Evolutionary conservation across 2,329 filamentous ascomycete genomes (phyloP).

Genomic region (Ilyonectria destructans): DNA sequence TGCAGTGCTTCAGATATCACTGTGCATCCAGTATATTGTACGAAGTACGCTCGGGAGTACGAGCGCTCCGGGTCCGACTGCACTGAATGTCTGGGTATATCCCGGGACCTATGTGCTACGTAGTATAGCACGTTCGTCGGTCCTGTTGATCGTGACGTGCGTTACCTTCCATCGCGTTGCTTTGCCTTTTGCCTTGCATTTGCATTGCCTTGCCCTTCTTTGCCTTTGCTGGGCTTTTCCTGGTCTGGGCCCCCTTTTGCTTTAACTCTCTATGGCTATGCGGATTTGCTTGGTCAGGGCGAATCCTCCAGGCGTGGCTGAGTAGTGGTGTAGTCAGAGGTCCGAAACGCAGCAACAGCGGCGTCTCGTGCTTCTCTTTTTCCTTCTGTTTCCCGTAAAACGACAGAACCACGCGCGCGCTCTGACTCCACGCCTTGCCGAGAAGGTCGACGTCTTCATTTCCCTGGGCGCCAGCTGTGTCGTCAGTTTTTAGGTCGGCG

Average conservation of each 20-base stretch:
- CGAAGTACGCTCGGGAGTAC: neutral
- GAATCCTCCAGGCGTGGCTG: slow-evolving; percentile 10
- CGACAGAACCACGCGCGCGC: slow-evolving; percentile 2
- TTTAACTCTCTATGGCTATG: no score
- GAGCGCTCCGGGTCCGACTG: slow-evolving; percentile 26
- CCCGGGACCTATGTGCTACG: slow-evolving; percentile 7
- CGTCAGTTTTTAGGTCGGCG: slow-evolving; percentile 31
- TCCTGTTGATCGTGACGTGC: slow-evolving; percentile 8
- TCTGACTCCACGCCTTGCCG: slow-evolving; percentile 38
- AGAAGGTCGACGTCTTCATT: slow-evolving; percentile 41
- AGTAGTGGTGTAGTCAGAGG: neutral
- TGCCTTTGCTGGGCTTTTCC: neutral
- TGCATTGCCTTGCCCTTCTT: neutral
- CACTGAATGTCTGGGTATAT: slow-evolving; percentile 3
- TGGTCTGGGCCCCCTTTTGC: no score
- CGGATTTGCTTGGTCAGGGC: neutral
- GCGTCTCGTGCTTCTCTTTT: neutral
- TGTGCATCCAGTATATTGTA: slow-evolving; percentile 4
- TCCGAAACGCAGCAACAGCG: slow-evolving; percentile 18
- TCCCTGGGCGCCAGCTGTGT: slow-evolving; percentile 36
- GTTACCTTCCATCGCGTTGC: neutral
- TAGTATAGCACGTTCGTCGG: slow-evolving; percentile 11
- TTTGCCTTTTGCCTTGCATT: neutral
- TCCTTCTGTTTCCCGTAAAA: neutral
- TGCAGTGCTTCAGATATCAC: slow-evolving; percentile 34